Conservation (phyloP, 148 eudicot species). For the Amaranthus palmeri region DNA sequence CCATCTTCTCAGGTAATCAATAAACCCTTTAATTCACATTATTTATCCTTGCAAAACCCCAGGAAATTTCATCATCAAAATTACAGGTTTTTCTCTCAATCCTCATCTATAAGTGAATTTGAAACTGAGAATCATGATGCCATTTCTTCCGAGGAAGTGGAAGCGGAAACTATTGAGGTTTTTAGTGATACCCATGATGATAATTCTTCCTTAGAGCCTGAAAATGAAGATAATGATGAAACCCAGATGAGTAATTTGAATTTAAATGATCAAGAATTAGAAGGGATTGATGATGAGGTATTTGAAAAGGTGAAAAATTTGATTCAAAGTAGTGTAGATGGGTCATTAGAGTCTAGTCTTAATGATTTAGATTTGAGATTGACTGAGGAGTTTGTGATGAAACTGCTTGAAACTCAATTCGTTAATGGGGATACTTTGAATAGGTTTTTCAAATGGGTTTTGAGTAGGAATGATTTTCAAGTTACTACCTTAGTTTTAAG, state of each 20-base stretch:
- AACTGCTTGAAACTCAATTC: constrained; percentile 50
- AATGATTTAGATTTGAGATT: constrained; percentile 37
- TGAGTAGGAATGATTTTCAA: constrained; percentile 28
- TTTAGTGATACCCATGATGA: constrained; percentile 16
- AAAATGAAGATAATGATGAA: constrained; percentile 15
- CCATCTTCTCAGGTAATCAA: constrained; percentile 29
- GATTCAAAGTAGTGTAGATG: constrained; percentile 49
- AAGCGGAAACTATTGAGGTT: constrained; percentile 9
- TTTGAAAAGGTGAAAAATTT: constrained; percentile 53
- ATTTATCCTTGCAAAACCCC: constrained; percentile 7
- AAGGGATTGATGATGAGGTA: constrained; percentile 34
- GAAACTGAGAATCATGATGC: constrained; percentile 26
- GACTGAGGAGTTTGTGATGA: constrained; percentile 52
- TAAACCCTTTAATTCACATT: constrained; percentile 17
- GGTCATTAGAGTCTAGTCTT: constrained; percentile 46
- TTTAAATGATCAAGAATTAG: constrained; percentile 9
- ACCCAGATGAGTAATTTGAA: constrained; percentile 14
- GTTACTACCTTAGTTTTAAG: constrained; percentile 30
- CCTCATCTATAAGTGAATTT: constrained; percentile 30
- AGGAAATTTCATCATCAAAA: constrained; percentile 17
- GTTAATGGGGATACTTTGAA: constrained; percentile 55
- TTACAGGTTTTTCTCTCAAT: constrained; percentile 37
- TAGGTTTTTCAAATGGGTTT: constrained; percentile 57
- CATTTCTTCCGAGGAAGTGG: constrained; percentile 24
- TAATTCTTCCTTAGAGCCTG: constrained; percentile 15